phyloP scores from a whole-genome alignment of 345 rosid genomes.

The Salix udensis region DNA sequence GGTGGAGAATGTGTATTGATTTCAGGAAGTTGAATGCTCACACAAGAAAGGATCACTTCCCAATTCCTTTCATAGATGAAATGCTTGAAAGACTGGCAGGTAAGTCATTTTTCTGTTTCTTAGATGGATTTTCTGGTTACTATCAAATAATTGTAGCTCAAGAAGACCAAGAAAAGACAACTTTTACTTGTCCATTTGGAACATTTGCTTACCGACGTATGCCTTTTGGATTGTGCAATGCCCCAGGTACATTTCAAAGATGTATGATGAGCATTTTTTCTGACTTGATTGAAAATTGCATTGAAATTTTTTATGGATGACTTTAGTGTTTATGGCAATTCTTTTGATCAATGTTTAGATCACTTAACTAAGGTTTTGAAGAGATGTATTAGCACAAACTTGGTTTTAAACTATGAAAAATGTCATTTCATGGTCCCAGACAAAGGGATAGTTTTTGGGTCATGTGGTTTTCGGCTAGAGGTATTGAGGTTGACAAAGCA shows the following conservation, averaged over 20 bases:
- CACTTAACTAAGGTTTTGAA: background rate
- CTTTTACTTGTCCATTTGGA: background rate
- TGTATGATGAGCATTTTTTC: background rate
- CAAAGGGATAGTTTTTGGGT: background rate
- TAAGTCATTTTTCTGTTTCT: too few relatives aligned
- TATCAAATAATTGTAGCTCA: background rate
- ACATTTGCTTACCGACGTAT: too few relatives aligned
- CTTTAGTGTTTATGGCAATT: background rate
- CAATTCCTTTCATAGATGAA: background rate
- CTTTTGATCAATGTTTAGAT: background rate
- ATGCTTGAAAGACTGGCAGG: background rate
- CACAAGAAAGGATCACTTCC: too few relatives aligned
- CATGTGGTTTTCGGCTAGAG: background rate
- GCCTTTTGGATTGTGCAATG: too few relatives aligned
- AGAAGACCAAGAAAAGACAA: background rate
- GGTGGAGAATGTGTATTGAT: background rate
- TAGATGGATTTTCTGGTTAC: background rate
- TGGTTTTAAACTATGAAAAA: background rate
- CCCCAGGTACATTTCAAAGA: too few relatives aligned
- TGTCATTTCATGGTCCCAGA: background rate
- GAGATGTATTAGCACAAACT: background rate
- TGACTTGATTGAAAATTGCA: background rate
- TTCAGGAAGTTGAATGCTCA: background rate
- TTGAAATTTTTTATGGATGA: background rate
- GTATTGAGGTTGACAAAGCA: conserved; percentile 6